Evolutionary conservation across 345 rosid species (phyloP).

Genomic region (Salix suchowensis): DNA sequence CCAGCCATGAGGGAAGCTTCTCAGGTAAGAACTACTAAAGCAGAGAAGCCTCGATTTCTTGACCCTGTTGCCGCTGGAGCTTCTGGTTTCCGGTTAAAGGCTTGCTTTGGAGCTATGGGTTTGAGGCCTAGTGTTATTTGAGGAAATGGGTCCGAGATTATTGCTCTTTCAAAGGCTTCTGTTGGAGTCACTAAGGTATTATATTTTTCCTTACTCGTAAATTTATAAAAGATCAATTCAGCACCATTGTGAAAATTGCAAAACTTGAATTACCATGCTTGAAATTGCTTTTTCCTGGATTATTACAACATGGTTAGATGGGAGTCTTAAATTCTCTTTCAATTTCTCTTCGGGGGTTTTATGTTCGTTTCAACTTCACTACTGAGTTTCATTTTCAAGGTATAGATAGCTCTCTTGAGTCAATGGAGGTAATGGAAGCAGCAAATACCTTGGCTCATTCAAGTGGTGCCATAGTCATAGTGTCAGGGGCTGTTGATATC

Average conservation of each 20-base stretch:
- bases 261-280: not conserved
- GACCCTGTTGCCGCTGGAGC: constrained; percentile 92
- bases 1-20: constrained; percentile 21
- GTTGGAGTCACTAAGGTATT: constrained; percentile 49
- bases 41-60: constrained; percentile 75
- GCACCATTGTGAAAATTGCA: not conserved
- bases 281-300: not conserved
- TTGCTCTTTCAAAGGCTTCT: constrained; percentile 64
- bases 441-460: constrained; percentile 68
- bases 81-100: constrained; percentile 58
- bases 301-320: not conserved
- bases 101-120: constrained; percentile 65
- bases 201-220: not conserved
- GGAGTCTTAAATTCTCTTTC: not conserved
- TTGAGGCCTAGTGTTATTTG: constrained; percentile 65
- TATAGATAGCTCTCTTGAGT: constrained; percentile 71
- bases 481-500: constrained; percentile 73
- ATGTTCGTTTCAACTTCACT: not conserved
- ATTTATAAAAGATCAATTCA: not conserved
- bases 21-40: constrained; percentile 30
- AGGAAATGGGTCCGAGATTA: constrained; percentile 84
- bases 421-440: constrained; percentile 72
- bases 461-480: constrained; percentile 63
- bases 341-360: not conserved
- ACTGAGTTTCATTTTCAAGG: constrained; percentile 33